Evolutionary conservation across 2,329 filamentous ascomycete genomes (phyloP), one percentile per base, ranked within the genome.

Genomic region (Davidsoniella australis): DNA sequence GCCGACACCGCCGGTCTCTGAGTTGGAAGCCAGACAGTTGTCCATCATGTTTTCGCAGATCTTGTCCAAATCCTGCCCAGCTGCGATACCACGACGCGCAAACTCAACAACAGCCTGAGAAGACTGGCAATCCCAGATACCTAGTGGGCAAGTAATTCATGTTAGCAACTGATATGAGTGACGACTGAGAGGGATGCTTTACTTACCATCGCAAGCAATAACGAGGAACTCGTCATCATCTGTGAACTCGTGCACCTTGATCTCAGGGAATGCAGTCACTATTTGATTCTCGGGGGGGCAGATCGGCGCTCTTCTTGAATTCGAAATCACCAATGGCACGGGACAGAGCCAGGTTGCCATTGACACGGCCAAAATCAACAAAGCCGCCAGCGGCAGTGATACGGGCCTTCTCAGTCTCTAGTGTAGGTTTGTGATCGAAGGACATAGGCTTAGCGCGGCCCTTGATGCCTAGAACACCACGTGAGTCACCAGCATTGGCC

Each of bases 1-100:
- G 54, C 91, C 91, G 54, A 98, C 89, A 55, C 91, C 91, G 49
- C 91, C 91, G 29, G 89, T 95, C 68, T 98, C 91, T 57, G 88
- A 94, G 75, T 94, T 96, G 54, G 88, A 94, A 39, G 91, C 88
- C 56, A 98, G 73, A 63, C 91, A 98, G 70, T 96, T 98, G 71
- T 98, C 89, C 91, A 98, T 98, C 86, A 98, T 94, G 70, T 98
- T 98, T 68, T 98, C 91, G 66, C 89, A 96, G 60, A 98, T 96
- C 63, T 85, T 84, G 50, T 88, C 80, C 47, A 98, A 76, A 45
- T 93, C 84, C 68, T 98, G 91, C 71, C 94, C 94, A 47, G 88
- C 88, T 45, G 87, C 89, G 64, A 98, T 94, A 51, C 91, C 91
- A 62, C 91, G 82, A 63, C 91, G 78, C 56, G 96, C 91, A 62